phyloP scores from a whole-genome alignment of 164 flowering plant genomes.

The Buxus sempervirens region DNA sequence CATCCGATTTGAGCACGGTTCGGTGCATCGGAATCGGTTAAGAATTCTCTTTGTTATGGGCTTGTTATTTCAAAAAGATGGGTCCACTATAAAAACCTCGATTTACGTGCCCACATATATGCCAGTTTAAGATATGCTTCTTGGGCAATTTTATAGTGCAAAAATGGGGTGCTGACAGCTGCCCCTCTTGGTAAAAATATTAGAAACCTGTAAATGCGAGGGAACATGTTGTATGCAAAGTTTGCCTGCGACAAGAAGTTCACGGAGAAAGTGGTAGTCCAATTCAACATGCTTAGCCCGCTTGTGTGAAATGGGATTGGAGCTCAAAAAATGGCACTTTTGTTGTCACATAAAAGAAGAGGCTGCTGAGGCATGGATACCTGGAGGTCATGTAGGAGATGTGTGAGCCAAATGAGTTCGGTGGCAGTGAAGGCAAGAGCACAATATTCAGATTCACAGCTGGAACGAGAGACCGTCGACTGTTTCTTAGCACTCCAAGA shows the following conservation, averaged over 20 bases:
- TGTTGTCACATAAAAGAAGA: conserved; percentile 5
- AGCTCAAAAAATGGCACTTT: neutral
- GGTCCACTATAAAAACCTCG: too few relatives aligned
- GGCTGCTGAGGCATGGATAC: neutral
- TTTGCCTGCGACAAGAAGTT: neutral
- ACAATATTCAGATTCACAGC: conserved; percentile 7
- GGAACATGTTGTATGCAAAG: neutral
- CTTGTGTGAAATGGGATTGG: conserved; percentile 2
- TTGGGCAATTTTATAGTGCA: too few relatives aligned
- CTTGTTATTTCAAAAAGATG: too few relatives aligned
- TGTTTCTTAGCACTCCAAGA: conserved; percentile 16
- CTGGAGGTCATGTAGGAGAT: conserved; percentile 2
- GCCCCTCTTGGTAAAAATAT: conserved; percentile 13
- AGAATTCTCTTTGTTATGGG: too few relatives aligned
- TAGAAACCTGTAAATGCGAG: neutral
- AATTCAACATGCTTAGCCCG: conserved; percentile 10
- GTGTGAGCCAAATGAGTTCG: conserved; percentile 7
- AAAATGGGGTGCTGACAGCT: too few relatives aligned
- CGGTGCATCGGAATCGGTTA: too few relatives aligned
- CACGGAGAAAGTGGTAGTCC: conserved; percentile 5
- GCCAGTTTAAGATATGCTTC: too few relatives aligned
- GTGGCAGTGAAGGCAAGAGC: conserved; percentile 4
- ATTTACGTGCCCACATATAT: too few relatives aligned
- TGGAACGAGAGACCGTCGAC: conserved; percentile 5
- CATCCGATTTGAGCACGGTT: too few relatives aligned